Evolutionary conservation across 495 filamentous ascomycete genomes (phyloP).

Genomic region (Penicillium fimorum): DNA sequence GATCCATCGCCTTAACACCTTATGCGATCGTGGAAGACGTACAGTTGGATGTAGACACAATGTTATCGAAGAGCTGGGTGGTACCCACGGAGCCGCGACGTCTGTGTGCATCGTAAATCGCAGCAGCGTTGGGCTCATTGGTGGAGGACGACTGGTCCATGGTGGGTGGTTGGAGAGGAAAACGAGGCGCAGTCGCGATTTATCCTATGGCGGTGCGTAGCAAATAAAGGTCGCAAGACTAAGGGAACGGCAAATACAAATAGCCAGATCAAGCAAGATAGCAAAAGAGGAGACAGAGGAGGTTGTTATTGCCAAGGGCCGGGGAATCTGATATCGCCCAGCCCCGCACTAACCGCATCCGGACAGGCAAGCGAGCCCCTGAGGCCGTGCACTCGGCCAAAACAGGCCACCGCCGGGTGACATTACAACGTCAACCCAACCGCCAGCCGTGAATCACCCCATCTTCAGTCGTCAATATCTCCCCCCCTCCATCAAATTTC

Average conservation of each 20-base stretch:
- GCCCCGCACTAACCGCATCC: slow-evolving; percentile 49
- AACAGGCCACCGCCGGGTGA: slow-evolving; percentile 45
- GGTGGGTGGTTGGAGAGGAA: slow-evolving; percentile 10
- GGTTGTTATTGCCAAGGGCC: slow-evolving; percentile 12
- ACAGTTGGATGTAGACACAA: slow-evolving; percentile 97
- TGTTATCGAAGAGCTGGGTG: slow-evolving; percentile 85
- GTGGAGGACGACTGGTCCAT: slow-evolving; percentile 35
- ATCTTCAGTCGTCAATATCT: slow-evolving; percentile 59
- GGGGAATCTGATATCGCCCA: slow-evolving; percentile 47
- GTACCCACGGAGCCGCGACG: slow-evolving; percentile 69
- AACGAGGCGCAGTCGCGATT: background rate
- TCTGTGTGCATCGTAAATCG: slow-evolving; percentile 49
- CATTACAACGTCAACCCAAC: slow-evolving; percentile 68
- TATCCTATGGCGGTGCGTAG: background rate
- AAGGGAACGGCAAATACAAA: background rate
- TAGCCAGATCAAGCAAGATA: background rate
- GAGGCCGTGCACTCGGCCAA: slow-evolving; percentile 49
- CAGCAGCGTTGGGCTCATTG: slow-evolving; percentile 47
- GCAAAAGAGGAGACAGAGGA: slow-evolving; percentile 1
- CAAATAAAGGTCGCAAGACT: background rate
- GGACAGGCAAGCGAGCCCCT: slow-evolving; percentile 50
- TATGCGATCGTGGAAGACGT: slow-evolving; percentile 29
- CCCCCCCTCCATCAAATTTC: slow-evolving; percentile 46
- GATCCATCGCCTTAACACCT: background rate
- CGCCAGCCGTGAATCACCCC: slow-evolving; percentile 36